These are phyloP conservation scores for Melaleuca alternifolia DNA, from an alignment of 345 rosid species.

Conservation along the genomic window DNA sequence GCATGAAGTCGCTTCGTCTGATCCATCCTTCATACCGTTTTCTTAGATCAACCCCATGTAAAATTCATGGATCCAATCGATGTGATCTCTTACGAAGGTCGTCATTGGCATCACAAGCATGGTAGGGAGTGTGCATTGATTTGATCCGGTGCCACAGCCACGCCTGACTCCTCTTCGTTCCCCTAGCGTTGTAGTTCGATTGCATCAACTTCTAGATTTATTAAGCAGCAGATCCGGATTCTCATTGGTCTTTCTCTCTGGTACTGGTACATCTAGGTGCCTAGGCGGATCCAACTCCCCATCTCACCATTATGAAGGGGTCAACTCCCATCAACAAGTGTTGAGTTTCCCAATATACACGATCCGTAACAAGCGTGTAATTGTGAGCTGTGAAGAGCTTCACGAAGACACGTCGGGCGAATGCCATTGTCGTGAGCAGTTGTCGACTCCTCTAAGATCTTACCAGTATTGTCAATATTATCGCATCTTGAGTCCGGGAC, in stretches of 20 bases:
- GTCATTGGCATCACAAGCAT: background rate
- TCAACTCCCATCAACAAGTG: background rate
- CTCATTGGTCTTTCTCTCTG: background rate
- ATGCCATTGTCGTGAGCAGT: background rate
- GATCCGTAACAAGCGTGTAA: background rate
- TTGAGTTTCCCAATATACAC: background rate
- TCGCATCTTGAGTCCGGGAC: too few relatives aligned
- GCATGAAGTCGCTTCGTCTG: background rate
- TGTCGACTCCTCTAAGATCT: background rate
- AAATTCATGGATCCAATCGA: background rate
- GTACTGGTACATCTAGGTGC: background rate
- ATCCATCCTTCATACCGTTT: background rate
- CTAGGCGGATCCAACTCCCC: background rate
- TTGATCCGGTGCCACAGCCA: background rate
- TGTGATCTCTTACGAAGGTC: background rate
- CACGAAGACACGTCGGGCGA: background rate
- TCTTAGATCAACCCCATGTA: fast-evolving
- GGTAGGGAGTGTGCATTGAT: background rate
- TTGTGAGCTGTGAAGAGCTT: background rate
- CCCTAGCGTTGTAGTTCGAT: background rate
- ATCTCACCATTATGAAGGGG: background rate
- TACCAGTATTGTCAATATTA: too few relatives aligned
- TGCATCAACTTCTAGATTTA: background rate
- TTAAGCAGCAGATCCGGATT: background rate
- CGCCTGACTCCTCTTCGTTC: background rate